Base-by-base conservation (phyloP, 2,329 filamentous ascomycete genomes). In the Apiospora sp. region DNA sequence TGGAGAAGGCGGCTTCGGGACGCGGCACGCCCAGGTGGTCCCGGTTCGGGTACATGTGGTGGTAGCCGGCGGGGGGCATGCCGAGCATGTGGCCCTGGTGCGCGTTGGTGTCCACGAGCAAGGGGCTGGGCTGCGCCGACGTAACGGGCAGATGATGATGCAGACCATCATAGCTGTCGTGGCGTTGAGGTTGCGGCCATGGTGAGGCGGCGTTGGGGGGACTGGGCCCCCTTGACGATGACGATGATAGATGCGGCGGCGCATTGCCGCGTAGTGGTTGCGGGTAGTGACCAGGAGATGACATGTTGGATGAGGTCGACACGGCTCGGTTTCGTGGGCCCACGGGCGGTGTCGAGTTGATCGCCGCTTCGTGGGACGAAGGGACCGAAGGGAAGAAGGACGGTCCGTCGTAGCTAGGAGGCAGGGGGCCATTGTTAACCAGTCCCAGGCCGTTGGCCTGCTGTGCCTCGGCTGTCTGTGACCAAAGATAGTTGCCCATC, bases 401-500 rank as follows among this genome's bases (percentile, higher is more conserved):
- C 19, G 58, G 58, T 14, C 34, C 58, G 34, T 64, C 58, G 34
- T 64, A 64, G 34, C 22, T 24, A n/a, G 58, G 58, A 22, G 58
- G 34, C 10, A 24, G 58, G 41, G 34, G 58, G 22, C 58, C 58
- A 8, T 64, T 64, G 34, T 64, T 64, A 10, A 64, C 13, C 4
- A 64, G 58, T 10, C 27, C 67, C 34, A 30, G 70, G 46, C 34
- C 44, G 24, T 71, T 73, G 46, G 72, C 68, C 67, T 72, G 74
- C 12, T 70, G 43, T 61, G 74, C 68, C 72, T 74, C 72, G 30
- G 73, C 73, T 12, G 58, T 14, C 6, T 73, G 73, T 27, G 75
- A 74, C 76, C 76, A 77, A 58, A 76, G 76, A 58, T 77, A 77
- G 41, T 74, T 74, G 37, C 73, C 72, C 24, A 76, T 74, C 76